Conservation (phyloP, 176 grass and related monocot genomes). For the Oryza nivara region DNA sequence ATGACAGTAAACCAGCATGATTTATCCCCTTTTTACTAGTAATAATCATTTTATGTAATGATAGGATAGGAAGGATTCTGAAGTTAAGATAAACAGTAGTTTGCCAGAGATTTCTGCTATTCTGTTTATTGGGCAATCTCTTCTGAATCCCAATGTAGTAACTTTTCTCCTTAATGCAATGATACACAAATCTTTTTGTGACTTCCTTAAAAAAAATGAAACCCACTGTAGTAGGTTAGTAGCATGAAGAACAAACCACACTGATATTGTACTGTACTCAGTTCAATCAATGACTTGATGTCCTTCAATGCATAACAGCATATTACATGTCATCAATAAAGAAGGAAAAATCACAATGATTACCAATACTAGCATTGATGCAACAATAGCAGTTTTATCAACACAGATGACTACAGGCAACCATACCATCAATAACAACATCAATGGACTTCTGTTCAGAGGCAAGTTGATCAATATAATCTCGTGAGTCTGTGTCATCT, state of each 20-base stretch:
- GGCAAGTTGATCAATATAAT: constrained; percentile 53
- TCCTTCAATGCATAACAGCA: constrained; percentile 29
- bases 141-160: background rate
- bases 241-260: constrained; percentile 19
- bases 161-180: no score
- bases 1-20: constrained; percentile 6
- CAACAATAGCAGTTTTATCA: constrained; percentile 23
- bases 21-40: background rate
- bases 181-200: no score
- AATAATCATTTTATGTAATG: background rate
- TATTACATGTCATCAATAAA: constrained; percentile 24
- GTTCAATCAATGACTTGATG: background rate
- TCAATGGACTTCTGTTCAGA: constrained; percentile 72
- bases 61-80: constrained; percentile 17
- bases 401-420: constrained; percentile 21
- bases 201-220: no score
- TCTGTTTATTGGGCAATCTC: constrained; percentile 12
- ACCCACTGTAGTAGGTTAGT: constrained; percentile 12
- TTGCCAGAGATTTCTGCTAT: constrained; percentile 1
- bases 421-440: constrained; percentile 72
- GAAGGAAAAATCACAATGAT: background rate
- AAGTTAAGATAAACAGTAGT: constrained; percentile 1
- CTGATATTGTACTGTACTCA: background rate
- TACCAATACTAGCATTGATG: constrained; percentile 4
- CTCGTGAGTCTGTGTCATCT: constrained; percentile 48